A percentile compares a stretch with the other conserved stretches of the same genome.
Conservation (phyloP, 148 eudicot species). For the Polygonum aviculare region DNA sequence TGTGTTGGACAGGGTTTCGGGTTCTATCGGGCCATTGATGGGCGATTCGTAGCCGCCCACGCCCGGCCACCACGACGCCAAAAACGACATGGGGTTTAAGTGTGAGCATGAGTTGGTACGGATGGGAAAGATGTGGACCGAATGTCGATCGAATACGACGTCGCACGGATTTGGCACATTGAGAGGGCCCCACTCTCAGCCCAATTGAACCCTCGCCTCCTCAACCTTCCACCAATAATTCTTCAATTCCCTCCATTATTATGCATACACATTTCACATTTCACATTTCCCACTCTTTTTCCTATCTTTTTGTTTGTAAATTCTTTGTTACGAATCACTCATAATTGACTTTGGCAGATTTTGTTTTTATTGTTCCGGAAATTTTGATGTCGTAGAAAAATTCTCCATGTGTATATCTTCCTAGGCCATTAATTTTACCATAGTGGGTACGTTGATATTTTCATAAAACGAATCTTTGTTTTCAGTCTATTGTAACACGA, state of each 20-base stretch:
- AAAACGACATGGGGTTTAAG: neutral
- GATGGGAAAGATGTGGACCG: slow-evolving; percentile 1
- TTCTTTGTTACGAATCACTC: no score
- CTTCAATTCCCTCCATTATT: neutral
- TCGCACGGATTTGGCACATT: neutral
- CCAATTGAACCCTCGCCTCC: neutral
- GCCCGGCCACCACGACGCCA: neutral
- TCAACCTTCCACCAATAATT: neutral
- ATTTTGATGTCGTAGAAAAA: no score
- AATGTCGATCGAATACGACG: neutral
- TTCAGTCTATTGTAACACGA: no score
- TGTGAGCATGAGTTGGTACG: slow-evolving; percentile 5
- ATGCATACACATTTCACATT: neutral
- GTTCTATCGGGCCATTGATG: no score
- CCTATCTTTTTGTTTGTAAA: neutral
- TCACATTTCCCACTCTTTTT: no score
- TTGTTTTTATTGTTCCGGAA: no score
- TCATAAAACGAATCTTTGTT: no score
- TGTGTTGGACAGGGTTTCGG: no score
- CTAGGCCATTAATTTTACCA: no score
- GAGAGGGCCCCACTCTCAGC: neutral
- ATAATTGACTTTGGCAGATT: no score
- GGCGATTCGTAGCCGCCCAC: neutral
- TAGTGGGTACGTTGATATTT: no score
- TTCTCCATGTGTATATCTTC: no score